phyloP scores from a whole-genome alignment of 1,284 basidiomycete species.

The Ganoderma lingzhi region DNA sequence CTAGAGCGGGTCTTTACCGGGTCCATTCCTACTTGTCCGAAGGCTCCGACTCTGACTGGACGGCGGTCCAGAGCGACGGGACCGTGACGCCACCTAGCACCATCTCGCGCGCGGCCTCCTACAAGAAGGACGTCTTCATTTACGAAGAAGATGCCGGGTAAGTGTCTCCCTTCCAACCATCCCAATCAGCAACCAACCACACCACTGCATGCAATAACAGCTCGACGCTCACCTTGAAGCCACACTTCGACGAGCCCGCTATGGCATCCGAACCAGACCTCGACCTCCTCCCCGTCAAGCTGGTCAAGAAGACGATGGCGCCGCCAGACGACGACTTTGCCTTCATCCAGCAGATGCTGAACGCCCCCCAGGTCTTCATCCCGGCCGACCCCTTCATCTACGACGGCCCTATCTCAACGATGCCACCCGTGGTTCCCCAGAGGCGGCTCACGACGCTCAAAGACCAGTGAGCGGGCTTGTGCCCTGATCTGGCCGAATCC shows the following conservation, averaged over 20 bases:
- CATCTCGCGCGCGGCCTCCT: slow-evolving; percentile 1
- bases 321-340: background rate
- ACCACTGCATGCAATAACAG: background rate
- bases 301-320: background rate
- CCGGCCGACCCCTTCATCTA: slow-evolving; percentile 3
- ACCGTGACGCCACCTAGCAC: background rate
- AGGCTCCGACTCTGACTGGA: slow-evolving; percentile 6
- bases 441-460: background rate
- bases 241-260: background rate
- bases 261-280: background rate
- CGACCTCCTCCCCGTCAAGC: background rate
- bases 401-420: background rate
- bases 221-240: background rate
- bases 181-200: background rate
- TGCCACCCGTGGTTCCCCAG: background rate
- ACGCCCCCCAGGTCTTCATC: slow-evolving; percentile 11
- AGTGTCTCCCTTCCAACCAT: background rate
- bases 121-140: background rate
- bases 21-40: background rate
- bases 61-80: background rate
- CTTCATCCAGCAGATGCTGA: slow-evolving; percentile 7
- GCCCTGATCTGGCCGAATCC: background rate
- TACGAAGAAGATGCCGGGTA: background rate
- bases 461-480: background rate
- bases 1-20: background rate